Base-by-base conservation (phyloP, 805 yeast genomes). In the Candida gorgasii region DNA sequence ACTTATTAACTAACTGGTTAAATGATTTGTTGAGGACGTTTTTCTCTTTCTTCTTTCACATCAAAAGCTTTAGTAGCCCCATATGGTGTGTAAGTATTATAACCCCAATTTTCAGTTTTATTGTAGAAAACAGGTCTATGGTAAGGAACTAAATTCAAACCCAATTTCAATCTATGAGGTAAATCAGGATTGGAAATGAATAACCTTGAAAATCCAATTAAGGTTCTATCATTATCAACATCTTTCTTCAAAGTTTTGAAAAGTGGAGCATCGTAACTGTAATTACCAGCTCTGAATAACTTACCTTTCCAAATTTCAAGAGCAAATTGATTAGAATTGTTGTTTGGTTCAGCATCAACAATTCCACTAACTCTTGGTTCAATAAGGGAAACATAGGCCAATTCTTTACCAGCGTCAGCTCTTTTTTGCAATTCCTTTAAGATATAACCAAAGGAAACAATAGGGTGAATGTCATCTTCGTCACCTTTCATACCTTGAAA, bases 141-240 rank as follows among this genome's bases (percentile, higher is more conserved):
- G 44, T 75, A 74, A 4, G 53, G 56, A 11, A 59, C 63, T 45
- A 75, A 59, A 8, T 55, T 50, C 8, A 16, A 35, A 3, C 73
- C 77, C 14, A 68, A 54, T 28, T 59, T 52, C 24, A 75, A 56
- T 44, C 75, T 60, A 5, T 54, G 14, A 1, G 59, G 59, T n/a
- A 75, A 58, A 50, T 74, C 78, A 4, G 79, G 79, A 48, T 74
- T 75, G 1, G 77, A 59, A 12, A 63, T 67, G 50, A 47, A 73
- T 44, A 57, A 60, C 51, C 78, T 59, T 8, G 69, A 55, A 40
- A 58, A 54, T 12, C 65, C 76, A 47, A 73, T 59, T 37, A 75
- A 55, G 3, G 83, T 77, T 50, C 75, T 61, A 30, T 44, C 50
- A 31, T 56, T 48, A 3, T 46, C 45, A 14, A 50, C 40, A 36